These are phyloP conservation scores for Globisporangium parvum DNA, from an alignment of 352 stramenopile genomes.

Conservation along the genomic window DNA sequence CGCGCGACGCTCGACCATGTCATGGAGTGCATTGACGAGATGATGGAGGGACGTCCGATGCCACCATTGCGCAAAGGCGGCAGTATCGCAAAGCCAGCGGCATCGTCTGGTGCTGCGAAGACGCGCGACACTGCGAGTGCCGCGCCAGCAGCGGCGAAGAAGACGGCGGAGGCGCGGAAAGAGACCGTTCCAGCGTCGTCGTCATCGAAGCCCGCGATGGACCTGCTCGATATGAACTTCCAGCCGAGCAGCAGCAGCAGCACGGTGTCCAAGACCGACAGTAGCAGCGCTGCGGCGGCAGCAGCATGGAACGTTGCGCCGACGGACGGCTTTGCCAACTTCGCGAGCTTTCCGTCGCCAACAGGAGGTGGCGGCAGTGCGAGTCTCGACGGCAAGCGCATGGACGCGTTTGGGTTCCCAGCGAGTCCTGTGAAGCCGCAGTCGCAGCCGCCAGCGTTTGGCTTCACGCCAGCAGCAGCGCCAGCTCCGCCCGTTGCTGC, in stretches of 20 bases:
- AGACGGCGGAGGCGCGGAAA: conserved; percentile 54
- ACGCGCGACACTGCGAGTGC: background rate
- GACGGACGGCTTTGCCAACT: conserved; percentile 48
- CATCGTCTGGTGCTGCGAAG: background rate
- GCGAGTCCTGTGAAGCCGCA: conserved; percentile 41
- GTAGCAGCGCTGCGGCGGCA: background rate
- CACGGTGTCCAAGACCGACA: conserved; percentile 10
- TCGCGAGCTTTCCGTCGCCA: conserved; percentile 53
- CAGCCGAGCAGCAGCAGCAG: conserved; percentile 42
- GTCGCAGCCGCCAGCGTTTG: conserved; percentile 18
- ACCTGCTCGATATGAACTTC: conserved; percentile 69
- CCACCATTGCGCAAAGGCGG: conserved; percentile 23
- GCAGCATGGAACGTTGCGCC: conserved; percentile 1
- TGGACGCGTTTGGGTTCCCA: conserved; percentile 53
- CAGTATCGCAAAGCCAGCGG: conserved; percentile 1
- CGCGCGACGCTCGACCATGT: conserved; percentile 90
- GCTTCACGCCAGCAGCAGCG: conserved; percentile 22
- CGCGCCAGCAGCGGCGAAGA: conserved; percentile 14
- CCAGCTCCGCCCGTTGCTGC: conserved; percentile 8
- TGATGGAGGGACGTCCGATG: conserved; percentile 39
- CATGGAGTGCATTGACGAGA: conserved; percentile 83
- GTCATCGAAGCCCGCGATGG: conserved; percentile 19
- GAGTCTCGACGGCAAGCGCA: conserved; percentile 16
- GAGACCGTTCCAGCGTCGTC: conserved; percentile 23
- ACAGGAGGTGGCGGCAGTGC: background rate